A percentile compares a stretch with the other conserved stretches of the same genome.
phyloP scores from a whole-genome alignment of 768 basidiomycete species.

The Lentinula detonsa region DNA sequence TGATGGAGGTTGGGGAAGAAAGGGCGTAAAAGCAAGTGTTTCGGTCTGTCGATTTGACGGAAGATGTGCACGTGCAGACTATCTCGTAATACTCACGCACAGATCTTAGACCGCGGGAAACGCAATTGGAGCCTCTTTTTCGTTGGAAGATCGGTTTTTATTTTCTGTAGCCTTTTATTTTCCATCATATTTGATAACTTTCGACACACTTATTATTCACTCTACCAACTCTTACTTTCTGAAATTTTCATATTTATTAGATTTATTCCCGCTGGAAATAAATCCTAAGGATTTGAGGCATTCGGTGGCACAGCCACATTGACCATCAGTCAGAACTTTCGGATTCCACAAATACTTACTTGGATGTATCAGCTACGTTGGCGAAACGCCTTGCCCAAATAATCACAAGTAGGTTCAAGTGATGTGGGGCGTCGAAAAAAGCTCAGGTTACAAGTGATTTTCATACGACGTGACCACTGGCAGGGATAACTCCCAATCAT shows the following conservation, averaged over 20 bases:
- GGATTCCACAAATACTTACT: no score
- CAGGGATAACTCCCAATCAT: no score
- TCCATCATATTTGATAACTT: no score
- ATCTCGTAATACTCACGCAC: constrained; percentile 1
- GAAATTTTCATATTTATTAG: not conserved
- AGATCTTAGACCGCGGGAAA: constrained; percentile 3
- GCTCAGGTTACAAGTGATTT: no score
- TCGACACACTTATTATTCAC: not conserved
- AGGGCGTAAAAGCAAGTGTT: constrained; percentile 13
- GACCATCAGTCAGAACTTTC: not conserved
- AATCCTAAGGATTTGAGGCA: not conserved
- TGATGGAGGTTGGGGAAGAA: constrained; percentile 31
- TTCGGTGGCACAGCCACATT: constrained; percentile 1
- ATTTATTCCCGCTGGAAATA: not conserved
- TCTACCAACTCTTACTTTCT: not conserved
- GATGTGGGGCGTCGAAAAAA: no score
- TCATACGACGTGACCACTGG: no score
- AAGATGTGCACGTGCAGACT: constrained; percentile 2
- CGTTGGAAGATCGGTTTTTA: constrained; percentile 2
- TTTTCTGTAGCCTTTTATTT: not conserved
- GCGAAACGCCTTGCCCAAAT: no score
- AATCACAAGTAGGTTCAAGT: no score
- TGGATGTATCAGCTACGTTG: no score
- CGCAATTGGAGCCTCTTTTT: constrained; percentile 1
- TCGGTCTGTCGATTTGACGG: not conserved